Evolutionary conservation across 768 basidiomycete species (phyloP), one percentile per base, ranked within the genome.

Genomic region (Panaeolus papilionaceus): DNA sequence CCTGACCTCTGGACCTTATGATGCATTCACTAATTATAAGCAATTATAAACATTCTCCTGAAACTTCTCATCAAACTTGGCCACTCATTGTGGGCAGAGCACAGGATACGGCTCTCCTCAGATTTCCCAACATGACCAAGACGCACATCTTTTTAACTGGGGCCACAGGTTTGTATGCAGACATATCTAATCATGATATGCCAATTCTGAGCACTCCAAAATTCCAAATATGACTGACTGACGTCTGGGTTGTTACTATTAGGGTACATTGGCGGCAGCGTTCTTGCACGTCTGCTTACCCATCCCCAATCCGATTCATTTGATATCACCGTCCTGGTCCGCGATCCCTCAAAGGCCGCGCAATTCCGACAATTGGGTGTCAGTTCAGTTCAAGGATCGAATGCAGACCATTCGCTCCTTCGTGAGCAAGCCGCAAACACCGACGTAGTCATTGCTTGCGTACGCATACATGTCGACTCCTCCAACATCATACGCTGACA

Each of bases 181-280:
- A 33, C 33, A 38, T 62, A 68, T 38, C 63, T 4, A 49, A 49
- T 49, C 11, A 49, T 8, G 20, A 49, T 18, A n/a, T 18, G 47
- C 14, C n/a, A 45, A 14, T 16, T 16, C 16, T 7, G 7, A 45
- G n/a, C 9, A 44, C 63, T 61, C 28, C 12, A 9, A 49, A 4
- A 9, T 20, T 33, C 28, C 42, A 44, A 44, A 44, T 4, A 44
- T 18, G 16, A 44, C 42, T 44, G 16, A 44, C 42, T 44, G 42
- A 44, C 42, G 11, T 16, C 39, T 40, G 42, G 33, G 33, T 33
- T 33, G 33, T 2, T 44, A 18, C 18, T 44, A 44, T 14, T 38
- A 85, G 87, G 87, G 6, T 89, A 88, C 73, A 85, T 88, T 54
- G 86, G 87, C 0, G 88, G 87, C 26, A 81, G 84, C 1, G 85